Evolutionary conservation across 2,329 filamentous ascomycete species (phyloP), one percentile per base, ranked within the genome.

Genomic region (Aspergillus ruber): DNA sequence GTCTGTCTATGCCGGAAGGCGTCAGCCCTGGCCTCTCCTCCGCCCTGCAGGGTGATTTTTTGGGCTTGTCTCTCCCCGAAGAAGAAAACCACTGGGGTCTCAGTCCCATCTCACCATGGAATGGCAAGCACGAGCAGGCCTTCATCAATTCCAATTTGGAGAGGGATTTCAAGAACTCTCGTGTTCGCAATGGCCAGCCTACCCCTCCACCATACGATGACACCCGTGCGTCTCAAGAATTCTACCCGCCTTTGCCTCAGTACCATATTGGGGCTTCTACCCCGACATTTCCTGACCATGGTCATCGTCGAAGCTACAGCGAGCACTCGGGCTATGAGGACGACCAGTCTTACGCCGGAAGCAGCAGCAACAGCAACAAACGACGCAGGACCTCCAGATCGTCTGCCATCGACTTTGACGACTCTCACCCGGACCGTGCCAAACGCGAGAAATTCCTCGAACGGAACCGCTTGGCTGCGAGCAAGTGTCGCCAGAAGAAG

Each of bases 401-500:
- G 23, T 49, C 51, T 46, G 45, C 50, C 18, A 50, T 46, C 17
- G 59, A 56, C 17, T 52, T 52, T 10, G 60, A 59, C 39, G 54
- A 56, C 12, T 53, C 57, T 13, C 52, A 50, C 15, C 56, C 65
- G n/a, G 65, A 68, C 21, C 58, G 60, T n/a, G 60, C 55, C 3
- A 75, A 75, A 53, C 72, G 74, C 7, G 71, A 74, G 45, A 73
- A 73, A 42, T 78, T 77, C 58, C 72, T 81, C 17, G 78, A 82
- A 59, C 77, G 80, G 55, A 82, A 82, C 55, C 74, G 79, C 2
- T 63, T 80, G 1, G 79, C 79, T 2, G 79, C 79, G 4, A 78
- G 77, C 60, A 82, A 82, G 55, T 82, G 79, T 61, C 75, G 79
- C n/a, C 74, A 78, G 56, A 81, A 81, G 69, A 81, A 82, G 65